phyloP scores from a whole-genome alignment of 192 early-diverging fungal genomes.

The Coemansia asiatica region DNA sequence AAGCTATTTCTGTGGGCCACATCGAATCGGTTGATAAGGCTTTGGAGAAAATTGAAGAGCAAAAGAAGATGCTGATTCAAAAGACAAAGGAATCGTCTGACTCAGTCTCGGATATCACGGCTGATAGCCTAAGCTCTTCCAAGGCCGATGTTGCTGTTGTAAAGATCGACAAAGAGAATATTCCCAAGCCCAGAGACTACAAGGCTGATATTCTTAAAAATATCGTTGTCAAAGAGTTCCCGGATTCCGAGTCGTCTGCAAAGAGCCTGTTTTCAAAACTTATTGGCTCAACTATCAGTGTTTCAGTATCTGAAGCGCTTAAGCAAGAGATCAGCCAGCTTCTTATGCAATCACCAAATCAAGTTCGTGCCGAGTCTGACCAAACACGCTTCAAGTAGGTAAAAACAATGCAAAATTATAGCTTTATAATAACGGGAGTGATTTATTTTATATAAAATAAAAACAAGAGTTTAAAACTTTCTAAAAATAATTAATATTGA shows the following conservation, averaged over 20 bases:
- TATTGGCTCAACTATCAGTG: not conserved
- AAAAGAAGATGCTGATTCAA: not conserved
- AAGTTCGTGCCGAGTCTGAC: slow-evolving; percentile 11
- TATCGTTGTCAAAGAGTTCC: slow-evolving; percentile 54
- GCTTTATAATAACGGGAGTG: no score
- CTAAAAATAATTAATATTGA: no score
- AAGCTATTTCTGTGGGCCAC: not conserved
- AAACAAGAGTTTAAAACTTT: no score
- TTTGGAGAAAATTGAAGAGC: not conserved
- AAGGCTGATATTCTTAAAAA: slow-evolving; percentile 42
- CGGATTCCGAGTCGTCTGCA: slow-evolving; percentile 11
- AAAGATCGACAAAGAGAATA: not conserved
- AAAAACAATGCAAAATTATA: not conserved
- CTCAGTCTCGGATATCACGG: not conserved
- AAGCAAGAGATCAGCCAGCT: slow-evolving; percentile 5
- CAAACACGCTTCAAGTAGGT: not conserved
- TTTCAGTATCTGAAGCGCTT: slow-evolving; percentile 3
- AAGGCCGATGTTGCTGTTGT: not conserved
- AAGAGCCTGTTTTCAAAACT: not conserved
- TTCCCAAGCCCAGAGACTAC: slow-evolving; percentile 5
- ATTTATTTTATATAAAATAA: no score
- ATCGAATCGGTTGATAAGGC: not conserved
- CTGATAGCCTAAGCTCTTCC: not conserved
- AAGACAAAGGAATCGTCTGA: not conserved
- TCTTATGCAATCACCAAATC: not conserved